These are phyloP conservation scores for Saussurea involucrata DNA, from an alignment of 129 eudicot species.

Conservation along the genomic window DNA sequence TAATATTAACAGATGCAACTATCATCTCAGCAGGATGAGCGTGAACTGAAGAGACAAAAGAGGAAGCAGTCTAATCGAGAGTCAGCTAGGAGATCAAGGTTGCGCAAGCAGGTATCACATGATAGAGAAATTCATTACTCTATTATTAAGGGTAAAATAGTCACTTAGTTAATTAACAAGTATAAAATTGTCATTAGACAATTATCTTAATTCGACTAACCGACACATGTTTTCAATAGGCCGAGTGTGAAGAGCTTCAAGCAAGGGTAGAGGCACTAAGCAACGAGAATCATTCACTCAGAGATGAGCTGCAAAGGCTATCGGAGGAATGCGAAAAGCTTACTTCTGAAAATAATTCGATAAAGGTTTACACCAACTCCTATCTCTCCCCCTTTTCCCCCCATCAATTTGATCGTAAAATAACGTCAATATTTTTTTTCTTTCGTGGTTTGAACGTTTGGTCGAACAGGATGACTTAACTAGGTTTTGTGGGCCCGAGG, in stretches of 20 bases:
- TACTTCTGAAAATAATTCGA: slow-evolving; percentile 67
- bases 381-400: not conserved
- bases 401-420: not conserved
- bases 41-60: slow-evolving; percentile 88
- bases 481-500: slow-evolving; percentile 60
- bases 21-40: slow-evolving; percentile 69
- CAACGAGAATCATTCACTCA: slow-evolving; percentile 63
- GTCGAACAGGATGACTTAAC: slow-evolving; percentile 62
- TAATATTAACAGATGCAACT: slow-evolving; percentile 8
- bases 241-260: slow-evolving; percentile 97
- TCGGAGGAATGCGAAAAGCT: slow-evolving; percentile 81
- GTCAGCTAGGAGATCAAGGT: slow-evolving; percentile 93
- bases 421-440: not conserved
- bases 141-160: not conserved
- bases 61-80: slow-evolving; percentile 95
- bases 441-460: not conserved
- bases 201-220: not conserved
- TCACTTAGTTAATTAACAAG: not conserved
- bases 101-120: slow-evolving; percentile 83
- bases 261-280: slow-evolving; percentile 66
- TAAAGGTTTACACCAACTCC: slow-evolving; percentile 48
- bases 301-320: slow-evolving; percentile 74
- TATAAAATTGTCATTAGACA: not conserved
- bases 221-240: slow-evolving; percentile 36
- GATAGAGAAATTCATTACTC: not conserved